These are phyloP conservation scores for Capillidium rhysosporum DNA, from an alignment of 371 early-diverging fungal genomes.

Conservation along the genomic window DNA sequence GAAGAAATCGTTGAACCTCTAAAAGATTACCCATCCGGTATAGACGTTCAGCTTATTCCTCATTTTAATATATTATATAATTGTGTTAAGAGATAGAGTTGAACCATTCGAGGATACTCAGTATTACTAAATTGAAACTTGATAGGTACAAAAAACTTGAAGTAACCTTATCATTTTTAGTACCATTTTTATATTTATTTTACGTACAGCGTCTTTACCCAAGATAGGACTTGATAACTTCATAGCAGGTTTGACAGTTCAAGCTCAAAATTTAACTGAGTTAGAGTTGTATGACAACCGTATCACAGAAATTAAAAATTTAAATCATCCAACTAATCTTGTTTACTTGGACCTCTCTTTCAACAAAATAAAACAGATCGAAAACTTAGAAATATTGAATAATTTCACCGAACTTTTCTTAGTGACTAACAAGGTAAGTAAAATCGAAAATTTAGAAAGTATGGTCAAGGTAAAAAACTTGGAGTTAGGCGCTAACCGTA, in stretches of 20 bases:
- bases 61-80: neutral
- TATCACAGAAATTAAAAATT: conserved; percentile 46
- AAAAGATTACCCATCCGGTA: conserved; percentile 23
- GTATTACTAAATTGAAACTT: conserved; percentile 32
- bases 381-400: conserved; percentile 27
- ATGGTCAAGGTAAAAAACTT: conserved; percentile 50
- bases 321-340: conserved; percentile 33
- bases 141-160: conserved; percentile 43
- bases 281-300: conserved; percentile 94
- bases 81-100: conserved; percentile 48
- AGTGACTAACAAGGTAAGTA: conserved; percentile 63
- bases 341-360: conserved; percentile 79
- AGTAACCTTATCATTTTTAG: conserved; percentile 19
- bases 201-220: conserved; percentile 40
- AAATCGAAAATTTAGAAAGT: conserved; percentile 46
- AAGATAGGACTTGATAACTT: conserved; percentile 74
- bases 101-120: conserved; percentile 48
- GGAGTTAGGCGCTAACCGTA: conserved; percentile 88
- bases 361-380: conserved; percentile 64
- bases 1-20: conserved; percentile 12
- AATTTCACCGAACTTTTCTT: conserved; percentile 48
- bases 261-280: conserved; percentile 31
- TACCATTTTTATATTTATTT: too few species aligned
- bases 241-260: conserved; percentile 38
- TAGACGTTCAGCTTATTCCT: conserved; percentile 16